Evolutionary conservation across 176 grass and related monocot genomes (phyloP).

Genomic region (Hyparrhenia diplandra): DNA sequence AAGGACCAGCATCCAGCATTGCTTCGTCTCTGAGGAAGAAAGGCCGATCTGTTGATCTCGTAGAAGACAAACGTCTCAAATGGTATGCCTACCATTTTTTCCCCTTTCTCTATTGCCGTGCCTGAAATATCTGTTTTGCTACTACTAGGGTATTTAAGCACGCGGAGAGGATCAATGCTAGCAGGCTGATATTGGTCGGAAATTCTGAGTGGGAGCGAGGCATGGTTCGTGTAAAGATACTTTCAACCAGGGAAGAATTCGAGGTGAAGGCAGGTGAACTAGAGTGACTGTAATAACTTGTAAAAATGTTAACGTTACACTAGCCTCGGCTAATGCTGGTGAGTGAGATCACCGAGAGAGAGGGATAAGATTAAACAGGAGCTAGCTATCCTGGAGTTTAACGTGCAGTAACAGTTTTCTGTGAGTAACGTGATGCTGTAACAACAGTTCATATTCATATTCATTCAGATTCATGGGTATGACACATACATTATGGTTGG

Average conservation of each 20-base stretch:
- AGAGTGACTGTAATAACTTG: constrained; percentile 47
- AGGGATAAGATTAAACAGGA: neutral
- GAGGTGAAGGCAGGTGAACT: constrained; percentile 72
- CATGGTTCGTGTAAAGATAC: constrained; percentile 78
- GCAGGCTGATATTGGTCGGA: constrained; percentile 83
- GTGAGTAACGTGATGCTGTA: neutral
- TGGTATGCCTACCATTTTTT: constrained; percentile 43
- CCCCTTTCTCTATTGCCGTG: neutral
- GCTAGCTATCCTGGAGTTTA: neutral
- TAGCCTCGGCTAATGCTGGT: neutral
- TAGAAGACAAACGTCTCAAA: constrained; percentile 81
- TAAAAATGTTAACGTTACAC: neutral
- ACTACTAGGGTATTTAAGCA: constrained; percentile 88
- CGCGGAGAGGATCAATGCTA: constrained; percentile 77
- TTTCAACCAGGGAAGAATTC: constrained; percentile 91
- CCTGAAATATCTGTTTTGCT: constrained; percentile 2
- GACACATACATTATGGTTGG: too few species aligned
- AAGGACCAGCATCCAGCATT: constrained; percentile 57
- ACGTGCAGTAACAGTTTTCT: neutral
- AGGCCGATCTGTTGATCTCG: constrained; percentile 68
- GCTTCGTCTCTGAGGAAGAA: constrained; percentile 61
- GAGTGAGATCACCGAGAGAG: neutral
- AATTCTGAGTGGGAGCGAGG: constrained; percentile 83
- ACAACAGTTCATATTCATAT: neutral
- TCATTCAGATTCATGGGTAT: neutral